Percentiles rank a stretch among this genome's conserved stretches.
Conservation (phyloP, 495 filamentous ascomycete genomes). For the Neurospora sp. region DNA sequence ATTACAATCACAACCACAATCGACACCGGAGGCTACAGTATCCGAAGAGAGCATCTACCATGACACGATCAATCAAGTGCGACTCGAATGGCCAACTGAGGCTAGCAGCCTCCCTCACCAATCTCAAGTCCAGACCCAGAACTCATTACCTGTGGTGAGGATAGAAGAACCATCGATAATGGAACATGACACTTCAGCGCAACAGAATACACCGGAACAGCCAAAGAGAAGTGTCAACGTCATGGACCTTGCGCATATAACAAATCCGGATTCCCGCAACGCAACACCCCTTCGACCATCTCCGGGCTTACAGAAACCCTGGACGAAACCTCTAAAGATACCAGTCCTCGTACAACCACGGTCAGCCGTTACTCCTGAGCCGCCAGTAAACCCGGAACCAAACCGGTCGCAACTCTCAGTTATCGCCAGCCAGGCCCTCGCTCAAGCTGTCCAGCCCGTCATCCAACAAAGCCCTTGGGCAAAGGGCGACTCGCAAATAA, state of each 20-base stretch:
- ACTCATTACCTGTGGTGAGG: neutral
- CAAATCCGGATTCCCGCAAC: neutral
- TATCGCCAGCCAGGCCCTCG: neutral
- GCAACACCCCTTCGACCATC: neutral
- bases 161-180: neutral
- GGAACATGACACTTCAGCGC: neutral
- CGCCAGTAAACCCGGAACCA: neutral
- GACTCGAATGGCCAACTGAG: neutral
- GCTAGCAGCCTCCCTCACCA: neutral
- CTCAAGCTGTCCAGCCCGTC: neutral
- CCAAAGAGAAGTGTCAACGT: neutral
- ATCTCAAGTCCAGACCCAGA: neutral
- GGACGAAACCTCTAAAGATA: neutral
- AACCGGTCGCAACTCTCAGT: neutral
- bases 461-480: slow-evolving; percentile 7
- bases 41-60: neutral
- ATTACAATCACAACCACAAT: neutral
- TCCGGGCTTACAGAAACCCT: neutral
- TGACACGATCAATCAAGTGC: neutral
- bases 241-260: neutral
- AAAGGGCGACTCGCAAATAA: slow-evolving; percentile 10
- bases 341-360: neutral
- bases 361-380: neutral
- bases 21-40: neutral
- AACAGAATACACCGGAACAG: neutral